Base-by-base conservation (phyloP, 2,329 filamentous ascomycete genomes). In the Fusarium protoensiforme region DNA sequence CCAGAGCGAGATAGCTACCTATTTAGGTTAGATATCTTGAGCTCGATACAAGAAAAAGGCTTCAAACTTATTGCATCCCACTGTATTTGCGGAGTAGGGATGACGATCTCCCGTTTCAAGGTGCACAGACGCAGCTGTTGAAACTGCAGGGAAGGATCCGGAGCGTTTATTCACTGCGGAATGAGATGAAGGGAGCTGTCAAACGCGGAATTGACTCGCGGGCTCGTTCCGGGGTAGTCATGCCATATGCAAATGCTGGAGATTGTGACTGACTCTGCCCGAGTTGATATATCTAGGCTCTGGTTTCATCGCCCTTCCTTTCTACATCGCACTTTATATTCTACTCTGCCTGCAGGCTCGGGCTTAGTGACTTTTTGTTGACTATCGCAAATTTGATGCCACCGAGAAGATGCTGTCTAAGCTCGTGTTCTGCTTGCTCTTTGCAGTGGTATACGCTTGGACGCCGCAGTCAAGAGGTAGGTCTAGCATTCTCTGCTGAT, bases 391-490 rank as follows among this genome's bases (percentile, higher is more conserved):
- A 11, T 1, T 33, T 53, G 11, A 18, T 29, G 29, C 7, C 16
- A 3, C 24, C 16, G 9, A 20, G 9, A 58, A 29, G 20, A 59
- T 59, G 56, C 8, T 59, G 2, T 41, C 8, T 5, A 66, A 66
- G 16, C 5, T 36, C 0, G 36, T 1, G 5, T 33, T 67, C 1
- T 36, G 22, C 5, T 29, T 61, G 4, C 60, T 68, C 31, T 18
- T 71, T 18, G 46, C 57, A 0, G 16, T 1, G 0, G 68, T 18
- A 22, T 38, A 57, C 9, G 68, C 68, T 2, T 71, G 68, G 69
- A 71, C 64, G 2, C 69, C 58, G 1, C 54, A 68, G 9, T 71
- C 69, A 1, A 69, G 67, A 61, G 66, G 68, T 58, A 0, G 8
- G 11, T 31, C 6, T 8, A 13, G 20, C 27, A 20, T 13, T 8